Evolutionary conservation across 305 asterid species (phyloP), one percentile per base, ranked within the genome.

Genomic region (Caryopteris hybrid): DNA sequence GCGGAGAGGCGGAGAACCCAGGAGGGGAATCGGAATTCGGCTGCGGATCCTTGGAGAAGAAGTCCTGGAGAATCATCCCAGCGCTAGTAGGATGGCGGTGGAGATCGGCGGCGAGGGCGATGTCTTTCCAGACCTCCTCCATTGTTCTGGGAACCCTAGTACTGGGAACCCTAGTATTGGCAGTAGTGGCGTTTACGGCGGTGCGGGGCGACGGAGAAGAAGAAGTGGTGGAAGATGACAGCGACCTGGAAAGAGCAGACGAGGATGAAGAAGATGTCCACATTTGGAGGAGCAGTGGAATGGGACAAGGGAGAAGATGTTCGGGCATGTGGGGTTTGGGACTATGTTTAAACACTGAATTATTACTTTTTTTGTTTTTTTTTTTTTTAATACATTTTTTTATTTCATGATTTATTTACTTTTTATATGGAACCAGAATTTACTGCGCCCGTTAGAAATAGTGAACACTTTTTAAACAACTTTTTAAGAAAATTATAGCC

Each of bases 121-220:
- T 87, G 73, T 85, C 94, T 36, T 78, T 83, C 98, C 98, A 91
- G 2, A 87, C 93, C 8, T 91, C 93, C 36, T 89, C 96, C 95
- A 89, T 89, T 23, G 85, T 68, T 60, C 62, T 83, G 33, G 79
- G 58, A 42, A 18, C 29, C 59, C 45, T 41, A 17, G 72, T 48
- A 9, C 66, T 29, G 18, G 36, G 6, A 31, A 8, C 21, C 47
- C 12, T 10, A 4, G 33, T 36, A 20, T 6, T 21, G 27, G 13
- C 29, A 29, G 6, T 0, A n/a, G 8, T 0, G 68, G 38, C 17
- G 33, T 38, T n/a, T n/a, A n/a, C n/a, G n/a, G n/a, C n/a, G n/a
- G n/a, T n/a, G n/a, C n/a, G n/a, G n/a, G 6, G 59, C 3, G 23
- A 53, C 20, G 38, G 43, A 3, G 8, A 59, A 6, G 39, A 31